Evolutionary conservation across 352 stramenopile genomes (phyloP).

Genomic region (Blastocystis sp.): DNA sequence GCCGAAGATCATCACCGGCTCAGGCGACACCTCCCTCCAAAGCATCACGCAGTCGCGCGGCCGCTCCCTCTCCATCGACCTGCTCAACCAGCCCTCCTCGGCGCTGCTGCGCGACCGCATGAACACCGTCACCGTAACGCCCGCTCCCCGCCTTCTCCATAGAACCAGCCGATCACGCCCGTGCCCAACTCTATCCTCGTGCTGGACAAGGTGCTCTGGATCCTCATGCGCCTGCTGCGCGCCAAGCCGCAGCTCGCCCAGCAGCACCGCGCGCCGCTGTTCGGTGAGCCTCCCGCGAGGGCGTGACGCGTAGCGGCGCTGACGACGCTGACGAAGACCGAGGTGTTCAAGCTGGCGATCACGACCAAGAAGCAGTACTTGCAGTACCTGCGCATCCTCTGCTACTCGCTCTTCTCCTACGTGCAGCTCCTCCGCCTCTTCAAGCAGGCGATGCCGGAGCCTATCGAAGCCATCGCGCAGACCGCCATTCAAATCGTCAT

Average conservation of each 20-base stretch:
- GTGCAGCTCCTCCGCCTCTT: not conserved
- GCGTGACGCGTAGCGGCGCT: conserved; percentile 28
- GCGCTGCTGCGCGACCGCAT: conserved; percentile 26
- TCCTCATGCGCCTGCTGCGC: not conserved
- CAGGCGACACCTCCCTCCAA: not conserved
- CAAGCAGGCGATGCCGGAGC: not conserved
- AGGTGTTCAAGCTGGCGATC: not conserved
- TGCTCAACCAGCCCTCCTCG: conserved; percentile 47
- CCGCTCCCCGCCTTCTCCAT: not conserved
- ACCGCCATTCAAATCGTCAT: conserved; percentile 40
- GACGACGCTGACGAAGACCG: not conserved
- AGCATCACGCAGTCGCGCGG: not conserved
- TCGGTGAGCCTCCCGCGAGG: not conserved
- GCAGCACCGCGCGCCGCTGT: not conserved
- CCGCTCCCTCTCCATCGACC: conserved; percentile 47
- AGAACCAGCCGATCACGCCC: conserved; percentile 57
- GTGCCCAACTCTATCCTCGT: conserved; percentile 39
- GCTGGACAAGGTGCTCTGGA: conserved; percentile 10
- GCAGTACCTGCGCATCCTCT: conserved; percentile 38
- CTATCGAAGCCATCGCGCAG: not conserved
- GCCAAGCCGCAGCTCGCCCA: not conserved
- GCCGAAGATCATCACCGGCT: not conserved
- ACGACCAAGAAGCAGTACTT: conserved; percentile 34
- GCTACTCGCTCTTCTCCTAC: conserved; percentile 34
- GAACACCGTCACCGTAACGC: conserved; percentile 38